Evolutionary conservation across 305 asterid genomes (phyloP), one percentile per base, ranked within the genome.

Genomic region (Coffea humblotiana): DNA sequence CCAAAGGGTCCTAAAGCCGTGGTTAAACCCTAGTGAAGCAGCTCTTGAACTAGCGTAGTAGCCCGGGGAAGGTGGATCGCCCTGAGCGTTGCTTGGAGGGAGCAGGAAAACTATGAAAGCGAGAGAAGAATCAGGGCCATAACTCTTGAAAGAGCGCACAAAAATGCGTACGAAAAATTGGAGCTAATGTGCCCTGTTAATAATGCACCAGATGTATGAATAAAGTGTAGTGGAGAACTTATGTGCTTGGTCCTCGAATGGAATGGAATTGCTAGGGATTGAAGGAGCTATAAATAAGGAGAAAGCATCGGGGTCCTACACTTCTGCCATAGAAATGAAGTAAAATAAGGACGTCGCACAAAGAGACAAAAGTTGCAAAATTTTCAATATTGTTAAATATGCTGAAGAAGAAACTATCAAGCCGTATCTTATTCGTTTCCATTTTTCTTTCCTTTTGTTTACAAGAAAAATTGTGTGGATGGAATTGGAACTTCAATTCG

Each of bases 41-140:
- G 86, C 69, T 54, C 84, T 89, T 65, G 92, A 87, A 56, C 96
- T 90, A 37, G 96, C 97, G 79, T 82, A 88, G 88, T 88, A 91
- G 35, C 98, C 98, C 1, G 97, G 98, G 3, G 97, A 89, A 83
- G 97, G 97, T 75, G 96, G 93, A 18, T 88, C 92, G 10, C 89
- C 93, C 82, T 90, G 83, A 32, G 84, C 93, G 87, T 85, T 88
- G 86, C 80, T 69, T 3, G 76, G 52, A 35, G 87, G 87, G 76
- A 88, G 82, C 84, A 88, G 10, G 60, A 90, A 29, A 72, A 73
- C 27, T 48, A 87, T 52, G 79, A 90, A 71, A 81, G 58, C 86
- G 72, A 75, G 64, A 89, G 74, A 35, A 84, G 68, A n/a, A 74
- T n/a, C n/a, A 84, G 70, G 84, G 83, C 88, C 96, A 92, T 92